Conservation (phyloP, 345 rosid genomes). For the Citrus unshiu region DNA sequence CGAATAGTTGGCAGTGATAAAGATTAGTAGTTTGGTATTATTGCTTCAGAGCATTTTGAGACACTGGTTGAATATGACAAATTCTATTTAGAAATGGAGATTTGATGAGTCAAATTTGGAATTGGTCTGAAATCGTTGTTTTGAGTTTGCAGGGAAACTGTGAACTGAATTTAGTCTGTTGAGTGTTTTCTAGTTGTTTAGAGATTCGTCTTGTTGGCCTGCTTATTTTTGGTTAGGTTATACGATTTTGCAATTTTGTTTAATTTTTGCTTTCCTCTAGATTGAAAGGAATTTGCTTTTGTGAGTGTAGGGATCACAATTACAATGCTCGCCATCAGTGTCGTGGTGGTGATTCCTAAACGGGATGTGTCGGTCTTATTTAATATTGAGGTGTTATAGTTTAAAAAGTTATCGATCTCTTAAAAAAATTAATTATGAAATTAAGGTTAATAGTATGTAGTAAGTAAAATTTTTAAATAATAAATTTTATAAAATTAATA, state of each 20-base stretch:
- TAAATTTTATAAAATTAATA: too few relatives aligned
- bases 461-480: too few relatives aligned
- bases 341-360: too few relatives aligned
- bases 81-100: background rate
- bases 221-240: background rate
- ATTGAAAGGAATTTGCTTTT: background rate
- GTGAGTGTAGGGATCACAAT: too few relatives aligned
- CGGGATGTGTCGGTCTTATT: too few relatives aligned
- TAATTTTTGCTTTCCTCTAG: background rate
- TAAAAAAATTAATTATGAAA: too few relatives aligned
- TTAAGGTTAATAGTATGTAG: too few relatives aligned
- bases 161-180: background rate
- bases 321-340: too few relatives aligned
- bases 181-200: background rate
- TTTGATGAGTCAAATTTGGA: background rate
- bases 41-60: background rate
- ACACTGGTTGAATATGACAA: background rate
- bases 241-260: background rate
- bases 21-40: background rate
- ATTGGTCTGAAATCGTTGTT: background rate
- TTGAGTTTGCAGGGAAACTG: background rate
- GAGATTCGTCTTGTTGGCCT: background rate
- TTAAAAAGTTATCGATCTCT: too few relatives aligned
- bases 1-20: slow-evolving; percentile 68
- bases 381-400: too few relatives aligned